Conservation (phyloP, 202 grass and related monocot genomes). For the Musa balbisiana region DNA sequence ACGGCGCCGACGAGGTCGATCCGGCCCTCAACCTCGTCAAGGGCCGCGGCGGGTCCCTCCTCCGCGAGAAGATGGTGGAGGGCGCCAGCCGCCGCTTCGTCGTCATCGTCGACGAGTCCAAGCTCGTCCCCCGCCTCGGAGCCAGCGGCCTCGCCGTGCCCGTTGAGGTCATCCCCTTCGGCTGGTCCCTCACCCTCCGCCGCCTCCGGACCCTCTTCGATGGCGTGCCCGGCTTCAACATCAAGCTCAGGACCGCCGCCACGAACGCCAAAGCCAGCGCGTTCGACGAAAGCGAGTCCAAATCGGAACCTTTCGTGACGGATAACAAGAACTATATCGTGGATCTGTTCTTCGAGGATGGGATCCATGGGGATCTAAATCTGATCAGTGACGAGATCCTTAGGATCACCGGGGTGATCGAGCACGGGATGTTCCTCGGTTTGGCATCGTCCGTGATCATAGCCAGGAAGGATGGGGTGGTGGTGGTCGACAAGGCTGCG, state of each 20-base stretch:
- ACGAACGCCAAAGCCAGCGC: slow-evolving; percentile 1
- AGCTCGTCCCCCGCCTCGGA: not conserved
- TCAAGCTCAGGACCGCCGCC: slow-evolving; percentile 4
- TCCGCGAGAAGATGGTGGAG: slow-evolving; percentile 13
- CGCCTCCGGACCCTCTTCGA: slow-evolving; percentile 4
- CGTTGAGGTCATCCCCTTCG: slow-evolving; percentile 13
- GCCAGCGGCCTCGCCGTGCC: not conserved
- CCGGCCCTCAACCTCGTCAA: not conserved
- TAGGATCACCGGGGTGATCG: slow-evolving; percentile 2
- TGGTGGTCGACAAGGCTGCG: not conserved
- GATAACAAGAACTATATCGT: slow-evolving; percentile 14
- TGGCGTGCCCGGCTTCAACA: not conserved
- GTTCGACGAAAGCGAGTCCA: not conserved
- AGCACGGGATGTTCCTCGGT: slow-evolving; percentile 8
- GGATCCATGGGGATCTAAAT: not conserved
- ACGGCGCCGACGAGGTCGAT: not conserved
- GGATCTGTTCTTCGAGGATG: slow-evolving; percentile 7
- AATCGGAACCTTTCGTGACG: not conserved
- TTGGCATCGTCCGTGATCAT: slow-evolving; percentile 1
- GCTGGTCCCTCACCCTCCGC: slow-evolving; percentile 7
- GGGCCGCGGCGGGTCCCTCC: not conserved
- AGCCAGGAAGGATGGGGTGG: not conserved
- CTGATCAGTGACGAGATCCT: not conserved
- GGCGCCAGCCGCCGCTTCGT: slow-evolving; percentile 1
- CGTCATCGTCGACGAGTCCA: slow-evolving; percentile 6